phyloP scores from a whole-genome alignment of 495 filamentous ascomycete species.

The Neurospora sp. region DNA sequence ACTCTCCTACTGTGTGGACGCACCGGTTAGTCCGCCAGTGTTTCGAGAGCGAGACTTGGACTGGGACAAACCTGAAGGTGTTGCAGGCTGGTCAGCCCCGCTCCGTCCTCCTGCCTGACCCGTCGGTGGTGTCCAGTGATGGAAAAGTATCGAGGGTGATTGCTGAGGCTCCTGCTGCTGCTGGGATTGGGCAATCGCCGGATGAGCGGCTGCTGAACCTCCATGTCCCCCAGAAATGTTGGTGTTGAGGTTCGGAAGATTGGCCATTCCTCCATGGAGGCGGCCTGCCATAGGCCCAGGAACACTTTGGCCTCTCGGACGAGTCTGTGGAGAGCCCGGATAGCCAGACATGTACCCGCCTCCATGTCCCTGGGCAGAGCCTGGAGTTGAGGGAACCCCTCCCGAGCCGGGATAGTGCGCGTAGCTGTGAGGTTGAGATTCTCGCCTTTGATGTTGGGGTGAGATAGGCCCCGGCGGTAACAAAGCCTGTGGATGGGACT shows the following conservation, averaged over 20 bases:
- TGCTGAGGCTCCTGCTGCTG: conserved; percentile 37
- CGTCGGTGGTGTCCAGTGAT: conserved; percentile 80
- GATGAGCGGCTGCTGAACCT: conserved; percentile 17
- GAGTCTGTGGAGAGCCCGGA: conserved; percentile 31
- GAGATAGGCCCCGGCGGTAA: conserved; percentile 39
- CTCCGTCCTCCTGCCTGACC: conserved; percentile 42
- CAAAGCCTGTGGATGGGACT: conserved; percentile 41
- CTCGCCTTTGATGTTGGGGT: conserved; percentile 33
- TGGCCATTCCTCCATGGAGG: conserved; percentile 9
- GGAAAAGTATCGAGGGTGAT: conserved; percentile 71
- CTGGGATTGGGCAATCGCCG: conserved; percentile 22
- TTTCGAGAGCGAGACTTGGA: conserved; percentile 41
- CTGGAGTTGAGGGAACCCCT: conserved; percentile 35
- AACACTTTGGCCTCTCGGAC: conserved; percentile 31
- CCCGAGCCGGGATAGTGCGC: conserved; percentile 32
- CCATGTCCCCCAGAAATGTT: conserved; percentile 19
- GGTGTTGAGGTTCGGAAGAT: conserved; percentile 25
- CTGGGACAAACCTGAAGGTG: conserved; percentile 58
- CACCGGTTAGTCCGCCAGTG: conserved; percentile 39
- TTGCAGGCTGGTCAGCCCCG: conserved; percentile 49
- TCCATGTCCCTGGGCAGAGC: conserved; percentile 30
- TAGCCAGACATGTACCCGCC: conserved; percentile 21
- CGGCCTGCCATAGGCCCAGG: conserved; percentile 19
- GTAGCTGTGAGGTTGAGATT: conserved; percentile 32
- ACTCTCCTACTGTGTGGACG: conserved; percentile 43